phyloP scores from a whole-genome alignment of 805 yeast genomes.

The Suhomyces sp. region DNA sequence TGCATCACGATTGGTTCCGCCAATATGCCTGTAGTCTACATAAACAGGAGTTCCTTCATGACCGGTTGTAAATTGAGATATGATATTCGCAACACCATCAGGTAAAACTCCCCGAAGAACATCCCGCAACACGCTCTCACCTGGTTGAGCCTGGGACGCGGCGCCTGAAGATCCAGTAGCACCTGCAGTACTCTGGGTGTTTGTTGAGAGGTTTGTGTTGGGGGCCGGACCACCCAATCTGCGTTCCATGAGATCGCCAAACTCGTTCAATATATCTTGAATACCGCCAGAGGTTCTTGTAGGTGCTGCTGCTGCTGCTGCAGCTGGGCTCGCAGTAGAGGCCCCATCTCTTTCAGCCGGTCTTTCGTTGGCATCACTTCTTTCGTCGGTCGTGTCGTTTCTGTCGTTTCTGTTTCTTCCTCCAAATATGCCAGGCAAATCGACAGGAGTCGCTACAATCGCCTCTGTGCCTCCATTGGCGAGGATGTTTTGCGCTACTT shows the following conservation, averaged over 20 bases:
- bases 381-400: not conserved
- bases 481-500: constrained; percentile 33
- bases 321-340: not conserved
- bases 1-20: not conserved
- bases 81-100: constrained; percentile 10
- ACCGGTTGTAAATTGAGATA: constrained; percentile 9
- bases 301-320: not conserved
- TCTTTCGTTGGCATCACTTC: not conserved
- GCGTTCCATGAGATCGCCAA: constrained; percentile 22
- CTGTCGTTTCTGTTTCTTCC: not conserved
- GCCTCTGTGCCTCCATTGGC: constrained; percentile 7
- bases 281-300: constrained; percentile 7
- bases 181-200: not conserved
- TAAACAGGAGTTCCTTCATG: constrained; percentile 2
- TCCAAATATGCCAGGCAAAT: not conserved
- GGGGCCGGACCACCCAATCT: not conserved
- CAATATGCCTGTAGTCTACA: constrained; percentile 5
- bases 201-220: not conserved
- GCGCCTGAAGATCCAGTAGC: not conserved
- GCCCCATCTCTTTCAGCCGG: not conserved
- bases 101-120: constrained; percentile 12
- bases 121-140: constrained; percentile 2
- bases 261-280: constrained; percentile 20
- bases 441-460: not conserved
- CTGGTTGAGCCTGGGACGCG: not conserved